Evolutionary conservation across 164 flowering plant species (phyloP).

Genomic region (Vitis rupestris): DNA sequence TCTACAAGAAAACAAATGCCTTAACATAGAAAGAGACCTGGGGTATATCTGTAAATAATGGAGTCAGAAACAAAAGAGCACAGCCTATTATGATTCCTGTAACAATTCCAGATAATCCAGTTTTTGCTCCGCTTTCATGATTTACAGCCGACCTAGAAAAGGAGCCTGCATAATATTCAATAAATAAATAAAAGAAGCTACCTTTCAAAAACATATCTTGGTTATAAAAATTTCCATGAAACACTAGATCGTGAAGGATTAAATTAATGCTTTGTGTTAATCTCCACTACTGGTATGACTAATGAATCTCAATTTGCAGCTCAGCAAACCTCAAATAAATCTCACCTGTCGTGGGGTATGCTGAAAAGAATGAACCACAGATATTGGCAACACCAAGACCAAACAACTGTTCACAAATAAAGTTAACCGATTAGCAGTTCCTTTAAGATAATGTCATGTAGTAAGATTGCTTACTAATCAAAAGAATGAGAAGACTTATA

Average conservation of each 20-base stretch:
- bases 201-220: slow-evolving; percentile 4
- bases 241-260: neutral
- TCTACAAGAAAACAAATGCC: neutral
- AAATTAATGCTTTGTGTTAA: neutral
- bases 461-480: too few relatives aligned
- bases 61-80: slow-evolving; percentile 87
- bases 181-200: slow-evolving; percentile 10
- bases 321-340: slow-evolving; percentile 2
- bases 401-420: slow-evolving; percentile 55
- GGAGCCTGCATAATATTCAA: slow-evolving; percentile 59
- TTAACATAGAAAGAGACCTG: slow-evolving; percentile 50
- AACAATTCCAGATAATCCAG: slow-evolving; percentile 83
- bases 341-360: slow-evolving; percentile 94
- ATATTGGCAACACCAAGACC: slow-evolving; percentile 98
- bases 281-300: neutral
- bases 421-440: too few relatives aligned
- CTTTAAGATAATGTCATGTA: too few relatives aligned
- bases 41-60: slow-evolving; percentile 83
- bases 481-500: too few relatives aligned
- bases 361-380: slow-evolving; percentile 85
- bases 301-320: neutral
- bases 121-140: slow-evolving; percentile 97
- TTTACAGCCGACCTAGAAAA: slow-evolving; percentile 99
- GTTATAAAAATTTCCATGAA: neutral
- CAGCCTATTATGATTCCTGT: slow-evolving; percentile 83